phyloP scores from a whole-genome alignment of 192 early-diverging fungal genomes.

The Piromyces finnis region DNA sequence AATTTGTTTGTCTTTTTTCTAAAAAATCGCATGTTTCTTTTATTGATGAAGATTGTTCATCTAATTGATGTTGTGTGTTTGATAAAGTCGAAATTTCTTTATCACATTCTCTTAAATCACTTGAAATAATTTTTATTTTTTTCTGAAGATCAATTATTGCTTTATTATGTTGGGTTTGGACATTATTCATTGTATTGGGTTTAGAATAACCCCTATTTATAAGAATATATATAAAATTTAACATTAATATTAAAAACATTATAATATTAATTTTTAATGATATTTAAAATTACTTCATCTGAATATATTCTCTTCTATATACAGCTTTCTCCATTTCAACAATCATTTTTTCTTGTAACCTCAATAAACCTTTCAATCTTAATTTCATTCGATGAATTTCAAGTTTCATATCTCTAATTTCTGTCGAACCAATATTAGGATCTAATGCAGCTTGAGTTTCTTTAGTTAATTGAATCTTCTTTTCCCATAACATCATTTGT shows the following conservation, averaged over 20 bases:
- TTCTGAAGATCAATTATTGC: background rate
- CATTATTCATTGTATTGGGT: background rate
- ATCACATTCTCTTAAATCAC: background rate
- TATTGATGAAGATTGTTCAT: background rate
- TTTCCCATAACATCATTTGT: slow-evolving; percentile 48
- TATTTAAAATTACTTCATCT: slow-evolving; percentile 7
- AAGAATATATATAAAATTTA: background rate
- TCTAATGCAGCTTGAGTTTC: slow-evolving; percentile 43
- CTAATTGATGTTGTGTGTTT: background rate
- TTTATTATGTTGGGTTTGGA: background rate
- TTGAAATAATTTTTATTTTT: background rate
- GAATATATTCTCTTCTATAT: slow-evolving; percentile 30
- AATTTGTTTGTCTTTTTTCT: background rate
- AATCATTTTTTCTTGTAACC: slow-evolving; percentile 44
- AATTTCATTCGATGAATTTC: slow-evolving; percentile 49
- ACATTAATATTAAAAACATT: background rate
- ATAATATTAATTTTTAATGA: no score
- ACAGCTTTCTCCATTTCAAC: slow-evolving; percentile 46
- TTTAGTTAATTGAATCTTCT: slow-evolving; percentile 46
- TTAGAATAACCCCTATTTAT: background rate
- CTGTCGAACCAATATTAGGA: slow-evolving; percentile 39
- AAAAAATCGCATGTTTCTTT: background rate
- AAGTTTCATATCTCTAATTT: slow-evolving; percentile 34
- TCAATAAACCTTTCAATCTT: slow-evolving; percentile 31
- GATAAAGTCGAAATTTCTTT: background rate